Base-by-base conservation (phyloP, 2,329 filamentous ascomycete species). In the Fusarium begoniae region DNA sequence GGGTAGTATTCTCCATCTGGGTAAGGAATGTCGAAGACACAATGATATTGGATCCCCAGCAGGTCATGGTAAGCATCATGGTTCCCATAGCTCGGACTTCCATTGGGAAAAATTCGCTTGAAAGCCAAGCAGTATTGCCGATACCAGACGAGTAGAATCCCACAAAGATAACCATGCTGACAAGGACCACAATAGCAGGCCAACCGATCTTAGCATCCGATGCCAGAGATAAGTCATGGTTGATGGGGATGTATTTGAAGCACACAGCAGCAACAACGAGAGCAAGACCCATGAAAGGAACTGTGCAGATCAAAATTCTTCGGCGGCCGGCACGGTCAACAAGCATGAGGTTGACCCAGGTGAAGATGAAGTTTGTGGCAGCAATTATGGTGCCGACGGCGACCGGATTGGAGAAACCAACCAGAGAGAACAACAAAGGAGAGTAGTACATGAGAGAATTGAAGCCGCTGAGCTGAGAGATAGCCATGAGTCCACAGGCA, bases 381-480 rank as follows among this genome's bases (percentile, higher is more conserved):
- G 83, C 83, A 43, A 86, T 82, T 62, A 85, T 80, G 20, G 82
- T 83, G 1, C 82, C 83, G 28, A 88, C 86, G 3, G 84, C 85
- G 1, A 84, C 82, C 1, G 87, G 84, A 58, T 88, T 85, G 24
- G 80, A 77, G 75, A 88, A 88, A 2, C 86, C 85, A 32, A 87
- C 85, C 8, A 88, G 82, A 3, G 81, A 77, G 72, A 89, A 88
- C 1, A 88, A 78, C 1, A 84, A 84, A 0, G 85, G 85, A 0
- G 84, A 85, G 77, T 88, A 88, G 78, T 88, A 87, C 68, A 83
- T 81, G 43, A 89, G 80, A 4, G 87, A 86, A 68, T 88, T 89
- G 77, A 89, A 87, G 1, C 86, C 87, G 11, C 84, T 82, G 47
- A 88, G 86, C 79, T 88, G 87, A 20, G 82, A 84, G 47, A 87